These are phyloP conservation scores for Sporothrix inflata DNA, from an alignment of 2,329 filamentous ascomycete species.

Conservation along the genomic window DNA sequence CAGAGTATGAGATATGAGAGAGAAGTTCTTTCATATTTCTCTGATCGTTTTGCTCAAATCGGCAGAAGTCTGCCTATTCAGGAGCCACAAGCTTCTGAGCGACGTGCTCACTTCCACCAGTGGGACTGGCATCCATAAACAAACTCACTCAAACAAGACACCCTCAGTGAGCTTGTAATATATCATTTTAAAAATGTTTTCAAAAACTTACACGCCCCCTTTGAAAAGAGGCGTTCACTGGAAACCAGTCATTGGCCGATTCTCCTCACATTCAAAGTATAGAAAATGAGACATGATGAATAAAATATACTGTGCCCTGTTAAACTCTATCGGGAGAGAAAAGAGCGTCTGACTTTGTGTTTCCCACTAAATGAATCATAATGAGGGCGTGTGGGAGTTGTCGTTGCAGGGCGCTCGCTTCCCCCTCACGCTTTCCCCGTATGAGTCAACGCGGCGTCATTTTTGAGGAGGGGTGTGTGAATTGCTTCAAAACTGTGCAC, in stretches of 20 bases:
- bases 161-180: not conserved
- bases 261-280: not conserved
- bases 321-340: not conserved
- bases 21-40: not conserved
- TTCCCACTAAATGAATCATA: not conserved
- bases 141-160: not conserved
- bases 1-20: no score
- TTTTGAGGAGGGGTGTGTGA: not conserved
- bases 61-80: not conserved
- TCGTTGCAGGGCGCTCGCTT: not conserved
- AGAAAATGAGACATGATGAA: not conserved
- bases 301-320: not conserved
- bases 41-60: not conserved
- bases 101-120: not conserved
- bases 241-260: not conserved
- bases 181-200: not conserved
- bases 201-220: not conserved
- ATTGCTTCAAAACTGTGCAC: not conserved
- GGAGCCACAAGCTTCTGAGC: not conserved
- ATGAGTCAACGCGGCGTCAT: conserved; percentile 24
- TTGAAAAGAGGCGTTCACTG: not conserved
- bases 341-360: not conserved
- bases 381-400: not conserved
- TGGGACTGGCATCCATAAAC: not conserved
- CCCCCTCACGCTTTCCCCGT: not conserved